Evolutionary conservation across 805 yeast genomes (phyloP), one percentile per base, ranked within the genome.

Genomic region (Yamadazyma olivae): DNA sequence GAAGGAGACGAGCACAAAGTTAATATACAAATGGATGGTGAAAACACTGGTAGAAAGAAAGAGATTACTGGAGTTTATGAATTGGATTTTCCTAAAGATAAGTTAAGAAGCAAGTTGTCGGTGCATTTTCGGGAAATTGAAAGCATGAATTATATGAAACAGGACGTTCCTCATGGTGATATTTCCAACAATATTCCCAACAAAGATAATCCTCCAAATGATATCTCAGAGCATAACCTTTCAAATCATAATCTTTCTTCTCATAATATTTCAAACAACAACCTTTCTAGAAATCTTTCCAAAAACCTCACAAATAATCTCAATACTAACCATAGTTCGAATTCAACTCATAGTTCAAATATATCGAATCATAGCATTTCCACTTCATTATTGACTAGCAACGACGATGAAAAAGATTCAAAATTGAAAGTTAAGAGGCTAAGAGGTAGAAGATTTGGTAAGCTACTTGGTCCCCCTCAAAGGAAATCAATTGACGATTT

Each of bases 391-490:
- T 7, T 7, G 12, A n/a, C 15, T 13, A 25, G 8, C 15, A 8
- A 7, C 28, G 8, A 7, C 15, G 17, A 25, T n/a, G 17, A n/a
- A 25, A 26, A 28, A 26, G 24, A 35, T 14, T 34, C 41, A 3
- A n/a, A n/a, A 6, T 56, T n/a, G 57, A 54, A 8, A n/a, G 15
- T 57, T n/a, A 59, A 54, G 36, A 40, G 64, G 32, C 49, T 59
- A 21, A 50, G 67, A 31, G 58, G 67, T 9, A 56, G 71, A 39
- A 54, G 73, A 22, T 62, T 66, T 34, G 63, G 64, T 5, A 57
- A 51, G 38, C 35, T 51, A 3, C 43, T 75, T 26, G 81, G 81
- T 2, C 79, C 78, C 8, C 79, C 80, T 1, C 65, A 71, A 44
- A 51, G 81, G 32, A 27, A 27, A 15, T 13, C 17, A 6, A n/a